Evolutionary conservation across 345 rosid genomes (phyloP).

Genomic region (Pugionium cornutum): DNA sequence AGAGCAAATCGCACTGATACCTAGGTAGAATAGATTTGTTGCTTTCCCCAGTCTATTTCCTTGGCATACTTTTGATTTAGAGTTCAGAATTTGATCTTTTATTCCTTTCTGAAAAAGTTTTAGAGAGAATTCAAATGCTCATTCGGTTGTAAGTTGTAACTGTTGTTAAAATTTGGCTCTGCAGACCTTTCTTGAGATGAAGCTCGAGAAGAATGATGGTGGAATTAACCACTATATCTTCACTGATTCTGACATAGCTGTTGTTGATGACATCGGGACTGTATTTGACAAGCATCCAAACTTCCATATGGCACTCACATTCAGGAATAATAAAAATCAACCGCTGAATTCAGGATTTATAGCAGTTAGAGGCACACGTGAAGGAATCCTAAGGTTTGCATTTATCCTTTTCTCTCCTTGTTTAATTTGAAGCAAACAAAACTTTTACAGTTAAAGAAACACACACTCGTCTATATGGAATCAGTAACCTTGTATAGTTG

Average conservation of each 20-base stretch:
- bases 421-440: constrained; percentile 5
- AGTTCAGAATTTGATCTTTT: not conserved
- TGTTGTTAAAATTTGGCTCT: constrained; percentile 1
- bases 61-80: too few species aligned
- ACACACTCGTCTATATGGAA: not conserved
- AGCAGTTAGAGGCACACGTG: constrained; percentile 86
- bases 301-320: constrained; percentile 85
- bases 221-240: constrained; percentile 66
- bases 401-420: constrained; percentile 13
- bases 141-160: not conserved
- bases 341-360: constrained; percentile 95
- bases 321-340: constrained; percentile 90
- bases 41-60: not conserved
- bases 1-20: constrained; percentile 57
- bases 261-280: constrained; percentile 66
- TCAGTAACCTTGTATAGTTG: not conserved
- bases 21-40: constrained; percentile 56
- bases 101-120: not conserved
- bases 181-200: constrained; percentile 71
- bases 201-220: constrained; percentile 52
- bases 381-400: constrained; percentile 67
- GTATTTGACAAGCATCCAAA: constrained; percentile 56
- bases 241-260: constrained; percentile 86
- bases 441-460: not conserved
- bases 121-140: not conserved